phyloP scores from a whole-genome alignment of 1,284 basidiomycete species.

The Sporisorium reilianum region DNA sequence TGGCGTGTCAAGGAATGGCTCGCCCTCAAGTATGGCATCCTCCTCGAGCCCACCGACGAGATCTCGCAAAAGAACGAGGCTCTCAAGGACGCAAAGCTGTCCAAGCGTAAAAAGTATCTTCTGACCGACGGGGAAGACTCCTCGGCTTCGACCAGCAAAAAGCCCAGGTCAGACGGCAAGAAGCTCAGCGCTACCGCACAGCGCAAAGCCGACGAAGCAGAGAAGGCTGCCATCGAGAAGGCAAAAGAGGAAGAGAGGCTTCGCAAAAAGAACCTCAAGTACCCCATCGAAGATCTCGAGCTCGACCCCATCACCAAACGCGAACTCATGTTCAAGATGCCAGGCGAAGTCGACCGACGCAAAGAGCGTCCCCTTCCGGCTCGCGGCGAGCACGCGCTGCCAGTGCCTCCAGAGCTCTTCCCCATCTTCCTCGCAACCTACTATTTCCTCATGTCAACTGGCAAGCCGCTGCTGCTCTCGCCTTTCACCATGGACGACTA shows the following conservation, averaged over 20 bases:
- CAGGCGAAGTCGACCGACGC: conserved; percentile 53
- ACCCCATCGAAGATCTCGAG: conserved; percentile 73
- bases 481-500: conserved; percentile 93
- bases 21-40: conserved; percentile 84
- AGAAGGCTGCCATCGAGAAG: conserved; percentile 44
- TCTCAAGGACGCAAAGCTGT: conserved; percentile 81
- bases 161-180: conserved; percentile 29
- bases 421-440: conserved; percentile 88
- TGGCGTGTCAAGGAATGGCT: conserved; percentile 92
- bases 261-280: conserved; percentile 84
- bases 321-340: conserved; percentile 61
- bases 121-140: conserved; percentile 84
- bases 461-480: conserved; percentile 88
- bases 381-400: conserved; percentile 81
- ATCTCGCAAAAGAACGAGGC: conserved; percentile 81
- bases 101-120: conserved; percentile 72
- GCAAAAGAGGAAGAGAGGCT: conserved; percentile 73
- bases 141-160: conserved; percentile 69
- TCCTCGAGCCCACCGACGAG: conserved; percentile 84
- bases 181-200: conserved; percentile 43
- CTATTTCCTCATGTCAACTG: conserved; percentile 92
- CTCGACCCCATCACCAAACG: conserved; percentile 66
- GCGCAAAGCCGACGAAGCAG: conserved; percentile 42
- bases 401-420: conserved; percentile 78
- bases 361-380: conserved; percentile 76